Conservation (phyloP, 2,329 filamentous ascomycete genomes). For the Fusarium torreyae region DNA sequence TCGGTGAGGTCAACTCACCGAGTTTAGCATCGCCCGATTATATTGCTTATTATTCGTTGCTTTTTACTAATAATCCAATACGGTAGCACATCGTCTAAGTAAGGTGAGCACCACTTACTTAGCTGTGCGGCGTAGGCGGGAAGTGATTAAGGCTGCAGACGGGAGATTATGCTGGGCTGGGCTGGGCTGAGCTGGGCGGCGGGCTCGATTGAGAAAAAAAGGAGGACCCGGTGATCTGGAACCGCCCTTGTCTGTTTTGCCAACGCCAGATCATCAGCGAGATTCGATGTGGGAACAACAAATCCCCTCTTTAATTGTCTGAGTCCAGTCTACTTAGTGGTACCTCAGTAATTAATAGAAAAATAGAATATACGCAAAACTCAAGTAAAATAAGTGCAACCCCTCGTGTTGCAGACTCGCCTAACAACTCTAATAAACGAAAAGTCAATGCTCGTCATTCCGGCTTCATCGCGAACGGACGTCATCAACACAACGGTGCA, state of each 20-base stretch:
- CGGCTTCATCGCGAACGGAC: conserved; percentile 22
- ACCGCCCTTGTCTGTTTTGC: conserved; percentile 45
- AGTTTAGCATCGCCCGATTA: conserved; percentile 22
- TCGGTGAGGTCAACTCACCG: conserved; percentile 46
- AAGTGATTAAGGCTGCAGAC: conserved; percentile 44
- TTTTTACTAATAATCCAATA: neutral
- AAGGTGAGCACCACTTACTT: neutral
- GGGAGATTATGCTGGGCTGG: conserved; percentile 42
- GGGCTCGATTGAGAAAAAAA: conserved; percentile 16
- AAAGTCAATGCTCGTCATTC: conserved; percentile 28
- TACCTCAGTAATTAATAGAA: too few relatives aligned
- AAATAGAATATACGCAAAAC: neutral
- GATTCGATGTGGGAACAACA: conserved; percentile 43
- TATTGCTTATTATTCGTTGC: neutral
- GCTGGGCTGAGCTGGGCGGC: conserved; percentile 18
- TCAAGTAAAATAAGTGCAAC: conserved; percentile 9
- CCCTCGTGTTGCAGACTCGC: conserved; percentile 1
- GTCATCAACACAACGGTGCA: conserved; percentile 33
- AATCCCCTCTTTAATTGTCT: neutral
- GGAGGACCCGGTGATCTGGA: conserved; percentile 50
- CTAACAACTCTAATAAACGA: neutral
- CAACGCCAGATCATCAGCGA: conserved; percentile 46
- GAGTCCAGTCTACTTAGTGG: neutral
- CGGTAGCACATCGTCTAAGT: neutral
- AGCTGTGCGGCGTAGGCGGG: conserved; percentile 24